phyloP scores from a whole-genome alignment of 2,329 filamentous ascomycete genomes.

The Passalora sequoiae region DNA sequence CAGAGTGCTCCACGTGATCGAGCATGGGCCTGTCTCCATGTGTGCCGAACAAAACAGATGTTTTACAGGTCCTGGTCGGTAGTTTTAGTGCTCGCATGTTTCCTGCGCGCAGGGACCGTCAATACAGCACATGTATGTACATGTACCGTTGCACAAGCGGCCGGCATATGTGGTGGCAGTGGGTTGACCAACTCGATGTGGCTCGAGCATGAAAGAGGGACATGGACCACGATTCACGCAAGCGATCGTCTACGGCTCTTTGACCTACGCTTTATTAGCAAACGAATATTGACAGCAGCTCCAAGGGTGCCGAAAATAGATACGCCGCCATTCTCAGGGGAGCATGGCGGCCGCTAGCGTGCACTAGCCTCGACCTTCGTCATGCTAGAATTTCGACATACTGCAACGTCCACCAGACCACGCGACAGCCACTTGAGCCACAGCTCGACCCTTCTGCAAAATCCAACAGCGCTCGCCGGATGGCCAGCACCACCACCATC shows the following conservation, averaged over 20 bases:
- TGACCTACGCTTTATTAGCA: background rate
- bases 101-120: too few species aligned
- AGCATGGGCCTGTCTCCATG: background rate
- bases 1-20: background rate
- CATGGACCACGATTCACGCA: background rate
- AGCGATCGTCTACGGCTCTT: background rate
- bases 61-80: background rate
- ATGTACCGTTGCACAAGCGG: too few species aligned
- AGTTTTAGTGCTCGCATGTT: background rate
- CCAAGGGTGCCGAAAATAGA: background rate
- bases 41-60: background rate
- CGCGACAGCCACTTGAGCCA: constrained; percentile 5
- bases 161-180: too few species aligned
- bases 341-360: background rate
- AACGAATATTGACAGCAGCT: constrained; percentile 3
- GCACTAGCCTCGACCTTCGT: background rate
- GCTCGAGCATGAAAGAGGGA: background rate
- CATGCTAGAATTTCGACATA: background rate
- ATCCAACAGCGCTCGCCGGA: background rate
- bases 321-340: background rate
- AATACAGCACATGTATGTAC: too few species aligned
- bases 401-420: constrained; percentile 6
- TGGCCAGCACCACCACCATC: background rate
- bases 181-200: too few species aligned
- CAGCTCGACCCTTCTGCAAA: constrained; percentile 4